These are phyloP conservation scores for Porogramme epimiltina DNA, from an alignment of 1,284 basidiomycete species.

Conservation along the genomic window DNA sequence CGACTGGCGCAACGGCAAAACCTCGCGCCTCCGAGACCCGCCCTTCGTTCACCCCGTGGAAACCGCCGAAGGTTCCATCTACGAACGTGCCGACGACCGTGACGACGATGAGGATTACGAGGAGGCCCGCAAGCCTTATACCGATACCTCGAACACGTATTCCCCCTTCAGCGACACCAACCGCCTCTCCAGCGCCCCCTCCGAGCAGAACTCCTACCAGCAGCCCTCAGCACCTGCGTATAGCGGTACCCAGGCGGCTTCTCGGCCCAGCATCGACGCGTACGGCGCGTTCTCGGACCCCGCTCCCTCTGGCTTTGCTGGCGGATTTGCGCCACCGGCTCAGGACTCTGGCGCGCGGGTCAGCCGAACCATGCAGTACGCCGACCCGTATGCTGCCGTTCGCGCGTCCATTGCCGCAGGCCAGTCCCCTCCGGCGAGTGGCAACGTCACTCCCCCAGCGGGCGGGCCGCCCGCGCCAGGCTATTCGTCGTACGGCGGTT, in stretches of 20 bases:
- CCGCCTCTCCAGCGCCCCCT: constrained; percentile 34
- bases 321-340: constrained; percentile 28
- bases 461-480: constrained; percentile 23
- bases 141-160: constrained; percentile 25
- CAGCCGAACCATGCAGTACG: constrained; percentile 88
- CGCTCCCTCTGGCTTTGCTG: constrained; percentile 64
- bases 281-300: constrained; percentile 89
- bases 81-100: constrained; percentile 33
- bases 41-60: constrained; percentile 65
- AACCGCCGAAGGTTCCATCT: constrained; percentile 45
- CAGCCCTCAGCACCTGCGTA: constrained; percentile 36
- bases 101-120: constrained; percentile 37
- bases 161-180: constrained; percentile 59
- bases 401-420: constrained; percentile 44
- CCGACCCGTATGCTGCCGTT: constrained; percentile 79
- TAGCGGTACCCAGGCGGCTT: constrained; percentile 22
- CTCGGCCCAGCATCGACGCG: constrained; percentile 75
- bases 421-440: constrained; percentile 4
- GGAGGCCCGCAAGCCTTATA: constrained; percentile 21
- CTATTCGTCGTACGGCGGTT: constrained; percentile 26
- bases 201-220: constrained; percentile 23
- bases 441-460: constrained; percentile 13
- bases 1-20: constrained; percentile 75
- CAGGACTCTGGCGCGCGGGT: constrained; percentile 51
- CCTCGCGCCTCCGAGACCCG: constrained; percentile 61